Percentiles rank a stretch among this genome's conserved stretches.
phyloP scores from a whole-genome alignment of 2,329 filamentous ascomycete genomes.

The Neopestalotiopsis clavispora region DNA sequence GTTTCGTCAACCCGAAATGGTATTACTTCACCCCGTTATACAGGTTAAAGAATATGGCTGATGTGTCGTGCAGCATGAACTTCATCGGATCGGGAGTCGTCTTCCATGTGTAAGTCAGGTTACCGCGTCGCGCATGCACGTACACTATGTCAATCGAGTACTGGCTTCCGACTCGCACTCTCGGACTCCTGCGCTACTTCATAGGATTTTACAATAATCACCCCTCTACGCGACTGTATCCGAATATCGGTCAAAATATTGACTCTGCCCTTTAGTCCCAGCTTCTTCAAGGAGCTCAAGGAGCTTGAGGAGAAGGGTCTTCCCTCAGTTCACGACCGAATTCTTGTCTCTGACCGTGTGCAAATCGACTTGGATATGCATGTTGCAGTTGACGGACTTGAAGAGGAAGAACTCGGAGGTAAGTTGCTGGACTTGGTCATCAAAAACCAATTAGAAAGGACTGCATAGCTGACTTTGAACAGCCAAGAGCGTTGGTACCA shows the following conservation, averaged over 20 bases:
- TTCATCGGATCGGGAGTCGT: conserved; percentile 72
- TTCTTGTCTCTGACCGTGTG: conserved; percentile 66
- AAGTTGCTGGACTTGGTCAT: not conserved
- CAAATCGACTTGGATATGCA: conserved; percentile 70
- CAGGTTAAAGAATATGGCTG: not conserved
- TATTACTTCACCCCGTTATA: not conserved
- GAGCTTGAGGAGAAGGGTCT: conserved; percentile 66
- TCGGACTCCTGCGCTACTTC: too few species aligned
- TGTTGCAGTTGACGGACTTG: conserved; percentile 68
- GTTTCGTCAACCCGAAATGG: conserved; percentile 72
- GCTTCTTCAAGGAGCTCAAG: conserved; percentile 69
- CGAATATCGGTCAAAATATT: not conserved
- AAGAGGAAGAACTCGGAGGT: conserved; percentile 56
- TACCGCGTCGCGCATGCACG: not conserved
- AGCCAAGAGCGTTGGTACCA: conserved; percentile 44
- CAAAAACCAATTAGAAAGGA: not conserved
- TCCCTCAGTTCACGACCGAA: conserved; percentile 56
- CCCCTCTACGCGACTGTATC: too few species aligned
- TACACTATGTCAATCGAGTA: not conserved
- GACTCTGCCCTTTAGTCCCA: conserved; percentile 38
- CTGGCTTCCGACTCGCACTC: not conserved
- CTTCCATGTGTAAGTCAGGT: conserved; percentile 31
- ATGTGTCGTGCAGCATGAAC: conserved; percentile 53
- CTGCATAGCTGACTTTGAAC: not conserved
- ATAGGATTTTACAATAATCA: too few species aligned